Percentiles rank a stretch among this genome's conserved stretches.
phyloP scores from a whole-genome alignment of 2,329 filamentous ascomycete species.

The Blumeria graminis region DNA sequence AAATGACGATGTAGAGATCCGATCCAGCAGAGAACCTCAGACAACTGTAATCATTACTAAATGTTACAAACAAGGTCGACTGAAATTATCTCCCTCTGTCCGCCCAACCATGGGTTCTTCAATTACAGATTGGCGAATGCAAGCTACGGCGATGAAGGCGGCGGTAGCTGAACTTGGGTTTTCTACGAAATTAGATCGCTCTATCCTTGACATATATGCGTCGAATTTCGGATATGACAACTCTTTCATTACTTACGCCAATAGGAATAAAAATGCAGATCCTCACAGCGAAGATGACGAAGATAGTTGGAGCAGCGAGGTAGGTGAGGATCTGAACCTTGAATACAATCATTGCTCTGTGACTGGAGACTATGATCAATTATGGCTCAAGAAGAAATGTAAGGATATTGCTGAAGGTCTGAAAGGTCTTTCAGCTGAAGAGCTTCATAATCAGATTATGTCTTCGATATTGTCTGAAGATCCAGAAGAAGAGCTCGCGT shows the following conservation, averaged over 20 bases:
- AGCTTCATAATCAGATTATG: slow-evolving; percentile 55
- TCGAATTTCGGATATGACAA: too few relatives aligned
- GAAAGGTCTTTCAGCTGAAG: slow-evolving; percentile 39
- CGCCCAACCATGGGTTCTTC: too few relatives aligned
- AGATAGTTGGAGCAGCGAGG: slow-evolving; percentile 40
- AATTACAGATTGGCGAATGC: too few relatives aligned
- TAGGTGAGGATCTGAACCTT: slow-evolving; percentile 22
- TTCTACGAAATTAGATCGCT: too few relatives aligned
- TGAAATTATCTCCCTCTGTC: too few relatives aligned
- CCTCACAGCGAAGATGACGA: slow-evolving; percentile 41
- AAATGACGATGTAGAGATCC: too few relatives aligned
- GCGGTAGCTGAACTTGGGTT: too few relatives aligned
- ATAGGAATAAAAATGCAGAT: background rate
- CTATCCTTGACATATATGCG: too few relatives aligned
- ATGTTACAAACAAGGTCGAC: too few relatives aligned
- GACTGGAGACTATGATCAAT: slow-evolving; percentile 23
- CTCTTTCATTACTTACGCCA: background rate
- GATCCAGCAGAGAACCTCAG: too few relatives aligned
- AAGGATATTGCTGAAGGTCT: slow-evolving; percentile 36
- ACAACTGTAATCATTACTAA: too few relatives aligned
- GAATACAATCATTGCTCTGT: slow-evolving; percentile 5
- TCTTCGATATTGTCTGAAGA: slow-evolving; percentile 44
- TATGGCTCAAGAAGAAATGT: slow-evolving; percentile 54
- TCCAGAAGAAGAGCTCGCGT: slow-evolving; percentile 72
- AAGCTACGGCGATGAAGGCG: too few relatives aligned